phyloP scores from a whole-genome alignment of 305 asterid genomes.

The Fraxinus baroniana region DNA sequence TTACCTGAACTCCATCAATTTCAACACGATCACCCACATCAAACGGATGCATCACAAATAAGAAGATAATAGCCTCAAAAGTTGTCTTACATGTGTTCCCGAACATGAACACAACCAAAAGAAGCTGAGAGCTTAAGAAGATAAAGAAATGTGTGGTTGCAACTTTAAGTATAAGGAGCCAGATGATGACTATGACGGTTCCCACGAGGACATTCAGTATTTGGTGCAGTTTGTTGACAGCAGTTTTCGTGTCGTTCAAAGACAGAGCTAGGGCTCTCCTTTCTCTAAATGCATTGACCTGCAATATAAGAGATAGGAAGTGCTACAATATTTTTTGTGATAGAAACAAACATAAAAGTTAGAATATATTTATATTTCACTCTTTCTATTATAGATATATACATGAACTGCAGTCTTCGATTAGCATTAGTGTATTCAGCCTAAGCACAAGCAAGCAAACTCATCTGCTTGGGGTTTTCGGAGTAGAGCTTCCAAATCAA shows the following conservation, averaged over 20 bases:
- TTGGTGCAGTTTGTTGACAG: slow-evolving; percentile 75
- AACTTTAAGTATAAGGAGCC: slow-evolving; percentile 77
- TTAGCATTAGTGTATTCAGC: not conserved
- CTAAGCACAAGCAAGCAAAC: not conserved
- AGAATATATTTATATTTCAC: not conserved
- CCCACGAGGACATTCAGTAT: slow-evolving; percentile 61
- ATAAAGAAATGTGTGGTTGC: slow-evolving; percentile 71
- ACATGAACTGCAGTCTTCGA: not conserved
- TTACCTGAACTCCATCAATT: slow-evolving; percentile 76
- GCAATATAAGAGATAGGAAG: slow-evolving; percentile 5
- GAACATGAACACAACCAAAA: slow-evolving; percentile 72
- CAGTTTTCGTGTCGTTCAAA: slow-evolving; percentile 82
- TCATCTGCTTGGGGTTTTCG: not conserved
- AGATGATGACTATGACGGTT: slow-evolving; percentile 44
- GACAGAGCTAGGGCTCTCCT: slow-evolving; percentile 78
- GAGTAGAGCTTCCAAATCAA: not conserved
- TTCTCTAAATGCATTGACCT: slow-evolving; percentile 81
- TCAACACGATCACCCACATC: slow-evolving; percentile 93
- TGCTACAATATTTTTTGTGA: slow-evolving; percentile 1
- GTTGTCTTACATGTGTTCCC: slow-evolving; percentile 86
- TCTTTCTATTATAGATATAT: not conserved
- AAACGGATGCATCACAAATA: slow-evolving; percentile 88
- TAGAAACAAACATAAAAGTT: not conserved
- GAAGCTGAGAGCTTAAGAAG: slow-evolving; percentile 73
- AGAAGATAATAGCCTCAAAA: slow-evolving; percentile 79